Conservation (phyloP, 2,329 filamentous ascomycete genomes). For the Dryadomyces quercivorus region DNA sequence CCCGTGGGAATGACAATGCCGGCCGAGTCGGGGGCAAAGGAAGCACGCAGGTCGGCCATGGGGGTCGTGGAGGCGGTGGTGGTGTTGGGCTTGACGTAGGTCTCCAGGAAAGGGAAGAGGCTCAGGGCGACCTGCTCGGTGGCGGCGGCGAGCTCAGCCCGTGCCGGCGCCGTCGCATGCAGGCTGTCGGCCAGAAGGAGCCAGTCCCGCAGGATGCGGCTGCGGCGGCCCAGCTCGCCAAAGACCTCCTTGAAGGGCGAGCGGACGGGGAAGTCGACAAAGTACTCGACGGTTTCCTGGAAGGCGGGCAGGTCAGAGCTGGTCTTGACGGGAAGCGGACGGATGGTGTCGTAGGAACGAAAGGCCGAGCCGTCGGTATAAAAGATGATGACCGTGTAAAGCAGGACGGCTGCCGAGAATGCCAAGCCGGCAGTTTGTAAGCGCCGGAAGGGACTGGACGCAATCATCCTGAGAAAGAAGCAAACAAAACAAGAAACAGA, state of each 20-base stretch:
- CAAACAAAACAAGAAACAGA: background rate
- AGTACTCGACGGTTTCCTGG: background rate
- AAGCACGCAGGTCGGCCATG: background rate
- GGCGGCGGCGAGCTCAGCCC: background rate
- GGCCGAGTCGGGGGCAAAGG: background rate
- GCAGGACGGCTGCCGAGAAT: background rate
- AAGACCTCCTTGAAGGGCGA: background rate
- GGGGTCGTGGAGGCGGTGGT: background rate
- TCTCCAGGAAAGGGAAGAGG: background rate
- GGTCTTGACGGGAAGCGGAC: background rate
- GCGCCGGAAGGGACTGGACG: background rate
- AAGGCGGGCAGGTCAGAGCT: background rate
- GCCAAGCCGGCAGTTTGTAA: background rate
- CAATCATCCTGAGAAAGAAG: background rate
- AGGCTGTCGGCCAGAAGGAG: background rate
- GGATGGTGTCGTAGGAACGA: background rate
- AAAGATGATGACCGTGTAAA: background rate
- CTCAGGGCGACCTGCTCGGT: background rate
- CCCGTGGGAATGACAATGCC: conserved; percentile 3
- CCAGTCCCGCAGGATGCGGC: background rate
- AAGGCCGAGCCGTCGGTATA: background rate
- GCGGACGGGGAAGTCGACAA: conserved; percentile 1
- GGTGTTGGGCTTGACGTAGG: background rate
- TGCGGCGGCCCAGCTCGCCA: conserved; percentile 3
- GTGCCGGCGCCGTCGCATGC: background rate